phyloP scores from a whole-genome alignment of 1,284 basidiomycete genomes.

The Pulveroboletus sp. region DNA sequence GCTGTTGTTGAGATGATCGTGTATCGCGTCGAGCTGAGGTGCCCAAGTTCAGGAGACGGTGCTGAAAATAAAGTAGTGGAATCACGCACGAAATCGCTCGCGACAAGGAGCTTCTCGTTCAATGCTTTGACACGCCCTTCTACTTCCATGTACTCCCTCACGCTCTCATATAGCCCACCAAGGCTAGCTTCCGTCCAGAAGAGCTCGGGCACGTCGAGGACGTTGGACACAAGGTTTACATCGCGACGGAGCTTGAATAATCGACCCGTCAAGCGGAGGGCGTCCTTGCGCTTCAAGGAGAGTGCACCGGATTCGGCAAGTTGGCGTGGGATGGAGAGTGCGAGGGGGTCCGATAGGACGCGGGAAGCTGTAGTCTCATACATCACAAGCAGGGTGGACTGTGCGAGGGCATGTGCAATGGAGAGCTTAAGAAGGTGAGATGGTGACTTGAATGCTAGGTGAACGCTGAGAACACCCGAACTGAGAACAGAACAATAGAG shows the following conservation, averaged over 20 bases:
- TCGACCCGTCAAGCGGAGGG: slow-evolving; percentile 83
- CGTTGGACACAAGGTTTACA: slow-evolving; percentile 90
- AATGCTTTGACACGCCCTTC: slow-evolving; percentile 81
- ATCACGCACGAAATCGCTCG: slow-evolving; percentile 80
- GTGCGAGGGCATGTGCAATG: slow-evolving; percentile 91
- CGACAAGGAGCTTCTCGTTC: slow-evolving; percentile 87
- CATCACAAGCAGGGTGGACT: slow-evolving; percentile 88
- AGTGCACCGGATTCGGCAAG: slow-evolving; percentile 81
- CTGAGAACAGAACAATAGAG: background rate
- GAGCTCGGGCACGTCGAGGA: slow-evolving; percentile 91
- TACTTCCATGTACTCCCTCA: slow-evolving; percentile 94
- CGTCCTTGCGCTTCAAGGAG: slow-evolving; percentile 77
- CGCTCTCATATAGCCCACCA: slow-evolving; percentile 89
- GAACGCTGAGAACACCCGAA: slow-evolving; percentile 1
- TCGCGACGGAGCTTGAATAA: slow-evolving; percentile 90
- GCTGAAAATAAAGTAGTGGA: background rate
- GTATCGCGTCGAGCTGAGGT: slow-evolving; percentile 84
- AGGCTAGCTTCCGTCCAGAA: slow-evolving; percentile 95
- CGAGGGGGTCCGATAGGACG: slow-evolving; percentile 78
- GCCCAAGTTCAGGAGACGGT: background rate
- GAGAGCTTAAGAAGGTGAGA: slow-evolving; percentile 89
- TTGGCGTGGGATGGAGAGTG: slow-evolving; percentile 82
- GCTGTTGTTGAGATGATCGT: slow-evolving; percentile 88
- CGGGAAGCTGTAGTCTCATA: slow-evolving; percentile 84
- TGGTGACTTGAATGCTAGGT: slow-evolving; percentile 80